These are phyloP conservation scores for Dictyostelium citrinum DNA, from an alignment of 78 protist genomes.

Conservation along the genomic window DNA sequence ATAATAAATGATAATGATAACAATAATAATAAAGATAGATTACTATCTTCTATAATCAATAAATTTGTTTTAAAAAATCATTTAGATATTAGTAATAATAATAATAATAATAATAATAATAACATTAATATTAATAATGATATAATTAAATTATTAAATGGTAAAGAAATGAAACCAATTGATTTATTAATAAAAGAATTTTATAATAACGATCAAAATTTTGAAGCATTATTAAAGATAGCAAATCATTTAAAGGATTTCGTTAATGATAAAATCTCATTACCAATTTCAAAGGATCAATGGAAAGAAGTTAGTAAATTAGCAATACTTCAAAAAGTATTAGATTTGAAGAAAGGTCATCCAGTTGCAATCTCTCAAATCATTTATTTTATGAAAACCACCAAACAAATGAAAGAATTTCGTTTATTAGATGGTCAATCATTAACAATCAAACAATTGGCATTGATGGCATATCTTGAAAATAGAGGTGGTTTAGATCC, in stretches of 20 bases:
- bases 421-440: background rate
- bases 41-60: too few relatives aligned
- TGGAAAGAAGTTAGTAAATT: background rate
- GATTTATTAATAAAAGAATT: background rate
- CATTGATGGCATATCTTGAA: background rate
- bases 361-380: background rate
- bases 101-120: too few relatives aligned
- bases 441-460: background rate
- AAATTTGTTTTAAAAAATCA: too few relatives aligned
- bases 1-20: too few relatives aligned
- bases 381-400: background rate
- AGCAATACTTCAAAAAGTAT: background rate
- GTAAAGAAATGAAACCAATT: background rate
- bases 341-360: background rate
- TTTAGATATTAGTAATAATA: too few relatives aligned
- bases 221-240: background rate
- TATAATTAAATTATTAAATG: background rate
- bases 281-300: background rate
- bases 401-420: background rate
- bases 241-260: background rate
- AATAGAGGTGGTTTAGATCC: background rate
- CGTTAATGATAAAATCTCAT: background rate
- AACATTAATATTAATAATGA: too few relatives aligned
- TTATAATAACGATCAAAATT: background rate
- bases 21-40: too few relatives aligned